Evolutionary conservation across 192 early-diverging fungal genomes (phyloP), one percentile per base, ranked within the genome.

Genomic region (Globomyces pollinis-pini): DNA sequence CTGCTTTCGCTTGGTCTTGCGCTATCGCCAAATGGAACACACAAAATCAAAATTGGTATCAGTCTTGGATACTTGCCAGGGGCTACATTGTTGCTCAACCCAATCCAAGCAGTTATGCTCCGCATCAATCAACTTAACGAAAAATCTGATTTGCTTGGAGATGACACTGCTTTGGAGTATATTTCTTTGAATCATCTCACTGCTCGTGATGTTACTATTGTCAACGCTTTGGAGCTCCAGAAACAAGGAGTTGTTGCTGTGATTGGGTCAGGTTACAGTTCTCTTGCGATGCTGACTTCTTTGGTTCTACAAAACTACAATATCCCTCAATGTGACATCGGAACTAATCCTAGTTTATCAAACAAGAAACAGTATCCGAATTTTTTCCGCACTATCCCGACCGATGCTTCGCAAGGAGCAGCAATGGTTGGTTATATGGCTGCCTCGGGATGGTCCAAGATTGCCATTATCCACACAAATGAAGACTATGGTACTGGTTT

Each of bases 371-470:
- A 13, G 11, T 70, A 60, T 38, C 68, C 72, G 59, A 65, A 65
- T 47, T 73, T 73, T 32, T 73, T 70, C 47, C 67, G 72, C 8
- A 68, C 68, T 8, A 23, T 70, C 7, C 51, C 68, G 11, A 26
- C 56, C 33, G 72, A 73, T 53, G 54, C 56, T 18, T 8, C 55
- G 18, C 57, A 51, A 2, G 63, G 50, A 2, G 18, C 44, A 29
- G 63, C 67, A 15, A 65, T 67, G 23, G 26, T 67, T 42, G 34
- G 35, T 6, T 49, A 62, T 6, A 4, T 71, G 11, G 13, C 30
- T 0, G 32, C 35, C 0, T 41, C 42, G 21, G 56, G 54, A 5
- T 71, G 60, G 59, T 6, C 3, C 0, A 23, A 34, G 28, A 20
- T 67, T n/a, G 66, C 53, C 9, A 30, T 57, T 1, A n/a, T 62